A percentile compares a stretch with the other conserved stretches of the same genome.
These are phyloP conservation scores for Scutellaria baicalensis DNA, from an alignment of 257 asterid genomes.

Conservation along the genomic window DNA sequence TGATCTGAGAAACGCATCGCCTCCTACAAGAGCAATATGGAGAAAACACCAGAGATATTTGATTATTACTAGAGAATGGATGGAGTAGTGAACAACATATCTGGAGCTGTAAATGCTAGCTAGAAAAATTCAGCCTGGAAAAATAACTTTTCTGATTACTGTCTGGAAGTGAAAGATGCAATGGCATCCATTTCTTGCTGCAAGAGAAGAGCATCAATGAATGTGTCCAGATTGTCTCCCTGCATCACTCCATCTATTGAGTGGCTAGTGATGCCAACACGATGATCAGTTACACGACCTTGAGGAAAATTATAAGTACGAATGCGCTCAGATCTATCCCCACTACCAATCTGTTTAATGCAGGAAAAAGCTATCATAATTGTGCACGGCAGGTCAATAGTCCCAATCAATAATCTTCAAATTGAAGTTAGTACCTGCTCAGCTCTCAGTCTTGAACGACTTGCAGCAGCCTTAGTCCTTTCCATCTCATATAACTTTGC, in stretches of 20 bases:
- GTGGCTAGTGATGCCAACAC: conserved; percentile 80
- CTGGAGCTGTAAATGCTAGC: too few relatives aligned
- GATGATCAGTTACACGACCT: conserved; percentile 97
- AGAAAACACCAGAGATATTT: too few relatives aligned
- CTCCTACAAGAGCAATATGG: too few relatives aligned
- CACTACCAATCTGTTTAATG: conserved; percentile 78
- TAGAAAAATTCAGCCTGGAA: too few relatives aligned
- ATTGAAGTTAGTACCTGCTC: conserved; percentile 49
- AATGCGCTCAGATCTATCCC: conserved; percentile 97
- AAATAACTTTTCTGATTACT: not conserved
- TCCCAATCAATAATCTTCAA: not conserved
- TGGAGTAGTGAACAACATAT: too few relatives aligned
- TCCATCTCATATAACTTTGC: conserved; percentile 83
- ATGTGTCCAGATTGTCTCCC: conserved; percentile 73
- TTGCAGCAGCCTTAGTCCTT: conserved; percentile 52
- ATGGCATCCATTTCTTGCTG: conserved; percentile 89
- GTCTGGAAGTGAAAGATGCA: conserved; percentile 55
- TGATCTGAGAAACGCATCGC: too few relatives aligned
- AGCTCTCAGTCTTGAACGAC: conserved; percentile 75
- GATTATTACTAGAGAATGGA: too few relatives aligned
- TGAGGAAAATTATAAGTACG: conserved; percentile 97
- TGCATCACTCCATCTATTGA: conserved; percentile 72
- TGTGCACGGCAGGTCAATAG: not conserved
- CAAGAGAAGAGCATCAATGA: conserved; percentile 80
- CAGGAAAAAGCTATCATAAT: conserved; percentile 4